Evolutionary conservation across 176 grass and related monocot species (phyloP), one percentile per base, ranked within the genome.

Genomic region (Cocos nucifera): DNA sequence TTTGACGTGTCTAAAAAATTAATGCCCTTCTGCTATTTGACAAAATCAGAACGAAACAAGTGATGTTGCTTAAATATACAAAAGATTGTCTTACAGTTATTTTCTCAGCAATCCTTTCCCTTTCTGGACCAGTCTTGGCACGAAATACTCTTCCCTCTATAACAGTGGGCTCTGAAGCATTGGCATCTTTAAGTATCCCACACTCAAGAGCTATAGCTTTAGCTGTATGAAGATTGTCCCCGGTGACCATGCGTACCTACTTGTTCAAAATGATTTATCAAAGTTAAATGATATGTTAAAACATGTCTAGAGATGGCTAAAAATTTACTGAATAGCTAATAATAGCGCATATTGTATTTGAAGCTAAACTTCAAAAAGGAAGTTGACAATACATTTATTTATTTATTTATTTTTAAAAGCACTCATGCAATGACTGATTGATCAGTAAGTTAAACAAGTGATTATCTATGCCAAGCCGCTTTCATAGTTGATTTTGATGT

Each of bases 161-260:
- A 23, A 91, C 50, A 49, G 51, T 22, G 56, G 87, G 87, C 52
- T 97, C 78, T 3, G 62, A 75, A 50, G 75, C 92, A 58, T 91
- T 81, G 2, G 73, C 72, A 80, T 97, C 87, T 23, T 39, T 75
- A 77, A 97, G 81, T 75, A 97, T 91, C n/a, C 87, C 92, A 17
- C 92, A 97, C 59, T 97, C 92, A 35, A 97, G 82, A 50, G 92
- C 84, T 68, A 97, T 97, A 57, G 92, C 87, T 83, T 81, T 91
- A 4, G 92, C 92, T 50, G 87, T 97, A 67, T 97, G 83, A 66
- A 97, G 54, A 67, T 97, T 97, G 69, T 97, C 92, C 18, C 92
- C 92, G 14, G 92, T 97, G 54, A 88, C 78, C 92, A 97, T 97
- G 22, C 92, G 86, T 49, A 97, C 92, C 92, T 97, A 69, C 52